A percentile compares a stretch with the other conserved stretches of the same genome.
phyloP scores from a whole-genome alignment of 106 monocot genomes.

The Xerophyta viscosa region DNA sequence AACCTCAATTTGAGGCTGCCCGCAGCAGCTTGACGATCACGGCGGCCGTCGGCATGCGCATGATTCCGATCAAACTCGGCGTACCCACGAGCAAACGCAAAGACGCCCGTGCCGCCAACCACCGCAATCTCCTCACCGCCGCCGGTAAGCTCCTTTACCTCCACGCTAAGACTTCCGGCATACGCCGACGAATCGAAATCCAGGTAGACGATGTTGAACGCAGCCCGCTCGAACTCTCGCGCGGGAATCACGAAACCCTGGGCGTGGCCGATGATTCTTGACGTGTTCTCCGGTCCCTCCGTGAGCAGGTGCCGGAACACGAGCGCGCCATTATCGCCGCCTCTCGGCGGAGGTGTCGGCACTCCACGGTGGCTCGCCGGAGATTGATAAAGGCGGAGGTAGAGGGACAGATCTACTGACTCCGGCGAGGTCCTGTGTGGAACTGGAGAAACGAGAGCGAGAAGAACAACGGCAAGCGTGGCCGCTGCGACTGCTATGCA shows the following conservation, averaged over 20 bases:
- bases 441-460: constrained; percentile 27
- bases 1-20: neutral
- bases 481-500: constrained; percentile 40
- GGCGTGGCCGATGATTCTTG: constrained; percentile 33
- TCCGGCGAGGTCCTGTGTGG: neutral
- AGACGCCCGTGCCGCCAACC: constrained; percentile 48
- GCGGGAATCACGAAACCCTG: constrained; percentile 38
- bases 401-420: constrained; percentile 29
- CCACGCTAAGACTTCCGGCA: constrained; percentile 44
- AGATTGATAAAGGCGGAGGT: constrained; percentile 20
- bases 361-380: neutral
- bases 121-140: constrained; percentile 23
- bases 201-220: constrained; percentile 50
- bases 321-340: constrained; percentile 9
- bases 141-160: constrained; percentile 15
- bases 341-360: neutral
- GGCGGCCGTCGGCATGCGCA: neutral
- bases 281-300: constrained; percentile 20
- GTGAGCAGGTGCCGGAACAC: constrained; percentile 47
- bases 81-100: constrained; percentile 49
- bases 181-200: constrained; percentile 30
- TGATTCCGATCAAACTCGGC: constrained; percentile 13
- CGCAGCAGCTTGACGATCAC: neutral
- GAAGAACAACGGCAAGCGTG: constrained; percentile 31
- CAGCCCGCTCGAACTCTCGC: constrained; percentile 12